These are phyloP conservation scores for Aurantiochytrium sp. DNA, from an alignment of 108 stramenopile species.

Conservation along the genomic window DNA sequence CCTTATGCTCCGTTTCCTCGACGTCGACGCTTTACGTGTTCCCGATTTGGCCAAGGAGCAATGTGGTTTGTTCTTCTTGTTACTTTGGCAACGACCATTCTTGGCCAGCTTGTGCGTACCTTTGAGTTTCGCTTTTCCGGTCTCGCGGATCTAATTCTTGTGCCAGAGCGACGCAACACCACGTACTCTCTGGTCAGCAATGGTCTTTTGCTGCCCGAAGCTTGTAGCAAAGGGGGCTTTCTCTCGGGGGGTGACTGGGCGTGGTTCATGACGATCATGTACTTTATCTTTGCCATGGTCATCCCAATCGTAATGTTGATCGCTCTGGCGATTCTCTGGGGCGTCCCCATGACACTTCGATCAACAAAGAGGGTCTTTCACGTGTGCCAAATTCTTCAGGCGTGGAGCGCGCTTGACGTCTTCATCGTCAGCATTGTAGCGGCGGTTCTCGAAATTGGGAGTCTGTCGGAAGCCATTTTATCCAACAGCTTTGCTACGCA, in stretches of 20 bases:
- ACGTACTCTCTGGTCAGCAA: constrained; percentile 65
- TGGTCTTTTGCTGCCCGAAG: constrained; percentile 49
- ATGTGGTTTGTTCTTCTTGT: constrained; percentile 25
- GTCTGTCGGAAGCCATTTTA: background rate
- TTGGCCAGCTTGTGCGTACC: constrained; percentile 22
- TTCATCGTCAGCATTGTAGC: constrained; percentile 68
- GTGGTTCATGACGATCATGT: constrained; percentile 58
- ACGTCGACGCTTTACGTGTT: background rate
- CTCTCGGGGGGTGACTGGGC: constrained; percentile 32
- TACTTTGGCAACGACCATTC: background rate
- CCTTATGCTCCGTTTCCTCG: background rate
- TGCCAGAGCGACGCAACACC: constrained; percentile 31
- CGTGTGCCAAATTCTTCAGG: constrained; percentile 28
- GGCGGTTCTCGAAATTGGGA: constrained; percentile 60
- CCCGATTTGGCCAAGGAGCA: background rate
- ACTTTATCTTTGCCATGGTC: constrained; percentile 73
- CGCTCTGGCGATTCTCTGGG: constrained; percentile 53
- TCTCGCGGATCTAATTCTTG: constrained; percentile 65
- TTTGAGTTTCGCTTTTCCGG: constrained; percentile 77
- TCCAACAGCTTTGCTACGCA: background rate
- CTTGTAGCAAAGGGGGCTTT: constrained; percentile 49
- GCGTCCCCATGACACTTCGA: constrained; percentile 53
- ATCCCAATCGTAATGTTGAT: constrained; percentile 66
- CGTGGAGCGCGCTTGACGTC: constrained; percentile 84
- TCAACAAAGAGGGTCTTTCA: background rate